Conservation (phyloP, 2,329 filamentous ascomycete species). For the Myriangium duriaei region DNA sequence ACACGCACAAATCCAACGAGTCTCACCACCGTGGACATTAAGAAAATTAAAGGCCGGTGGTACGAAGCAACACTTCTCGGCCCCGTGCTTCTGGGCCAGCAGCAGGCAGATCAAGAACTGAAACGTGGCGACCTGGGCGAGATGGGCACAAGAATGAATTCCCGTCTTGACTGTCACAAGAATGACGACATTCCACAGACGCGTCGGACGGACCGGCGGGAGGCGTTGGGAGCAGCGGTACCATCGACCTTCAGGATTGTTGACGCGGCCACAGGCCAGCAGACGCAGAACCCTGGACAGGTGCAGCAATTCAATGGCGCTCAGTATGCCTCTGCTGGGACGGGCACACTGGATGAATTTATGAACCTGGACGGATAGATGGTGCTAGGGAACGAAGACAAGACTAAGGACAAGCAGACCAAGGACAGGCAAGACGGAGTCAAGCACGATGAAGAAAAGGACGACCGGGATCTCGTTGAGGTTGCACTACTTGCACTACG, state of each 20-base stretch:
- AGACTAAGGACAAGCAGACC: too few relatives aligned
- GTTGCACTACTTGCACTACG: too few relatives aligned
- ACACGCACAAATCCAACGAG: slow-evolving; percentile 25
- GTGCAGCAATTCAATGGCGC: too few relatives aligned
- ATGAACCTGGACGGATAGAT: slow-evolving; percentile 29
- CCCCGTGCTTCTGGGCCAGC: slow-evolving; percentile 24
- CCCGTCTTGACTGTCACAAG: slow-evolving; percentile 22
- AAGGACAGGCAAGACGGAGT: too few relatives aligned
- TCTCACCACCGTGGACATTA: slow-evolving; percentile 25
- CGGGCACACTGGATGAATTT: slow-evolving; percentile 26
- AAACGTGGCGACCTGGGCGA: slow-evolving; percentile 23
- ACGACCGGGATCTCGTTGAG: too few relatives aligned
- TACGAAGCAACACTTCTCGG: slow-evolving; percentile 44
- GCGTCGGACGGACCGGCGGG: slow-evolving; percentile 15
- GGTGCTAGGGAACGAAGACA: too few relatives aligned
- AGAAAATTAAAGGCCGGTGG: slow-evolving; percentile 47
- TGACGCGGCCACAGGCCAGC: slow-evolving; percentile 18
- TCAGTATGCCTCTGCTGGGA: not conserved
- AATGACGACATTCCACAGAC: not conserved
- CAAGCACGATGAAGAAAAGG: too few relatives aligned
- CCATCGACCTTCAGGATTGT: slow-evolving; percentile 26
- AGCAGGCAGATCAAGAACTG: slow-evolving; percentile 15
- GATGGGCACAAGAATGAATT: slow-evolving; percentile 25
- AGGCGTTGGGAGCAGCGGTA: slow-evolving; percentile 31
- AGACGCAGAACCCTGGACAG: slow-evolving; percentile 6